phyloP scores from a whole-genome alignment of 2,329 filamentous ascomycete species.

The Aspergillus caelatus region DNA sequence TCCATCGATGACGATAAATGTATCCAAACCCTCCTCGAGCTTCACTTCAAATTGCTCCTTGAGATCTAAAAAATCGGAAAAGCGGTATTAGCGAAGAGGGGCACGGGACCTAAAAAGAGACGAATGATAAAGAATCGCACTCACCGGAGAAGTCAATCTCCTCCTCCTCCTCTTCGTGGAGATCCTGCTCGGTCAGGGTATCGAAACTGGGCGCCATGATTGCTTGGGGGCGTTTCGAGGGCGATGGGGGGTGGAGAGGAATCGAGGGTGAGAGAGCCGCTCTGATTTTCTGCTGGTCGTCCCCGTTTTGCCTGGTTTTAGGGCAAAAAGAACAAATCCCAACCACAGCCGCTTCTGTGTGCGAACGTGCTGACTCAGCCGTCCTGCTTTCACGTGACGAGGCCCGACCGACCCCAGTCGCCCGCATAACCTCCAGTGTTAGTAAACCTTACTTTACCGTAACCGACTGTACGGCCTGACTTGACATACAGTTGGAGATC shows the following conservation, averaged over 20 bases:
- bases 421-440: conserved; percentile 11
- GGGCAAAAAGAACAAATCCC: conserved; percentile 39
- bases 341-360: conserved; percentile 36
- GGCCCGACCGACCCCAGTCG: conserved; percentile 7
- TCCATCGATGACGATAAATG: conserved; percentile 94
- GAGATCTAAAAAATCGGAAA: conserved; percentile 61
- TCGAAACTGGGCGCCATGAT: conserved; percentile 95
- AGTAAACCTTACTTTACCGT: conserved; percentile 10
- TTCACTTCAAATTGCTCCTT: conserved; percentile 94
- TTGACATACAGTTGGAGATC: conserved; percentile 11
- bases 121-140: conserved; percentile 25
- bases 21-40: conserved; percentile 92
- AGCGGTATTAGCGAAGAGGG: conserved; percentile 31
- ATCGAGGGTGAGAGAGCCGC: conserved; percentile 27
- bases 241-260: conserved; percentile 22
- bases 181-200: conserved; percentile 86
- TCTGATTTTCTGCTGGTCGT: conserved; percentile 34
- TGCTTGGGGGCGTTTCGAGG: conserved; percentile 35
- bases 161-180: conserved; percentile 86
- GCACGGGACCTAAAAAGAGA: conserved; percentile 19
- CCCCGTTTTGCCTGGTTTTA: conserved; percentile 30
- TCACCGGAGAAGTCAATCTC: conserved; percentile 85
- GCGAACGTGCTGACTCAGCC: conserved; percentile 20
- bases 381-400: neutral
- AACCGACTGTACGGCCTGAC: conserved; percentile 11